These are phyloP conservation scores for Eremochloa ophiuroides DNA, from an alignment of 176 grass and related monocot species.

Conservation along the genomic window DNA sequence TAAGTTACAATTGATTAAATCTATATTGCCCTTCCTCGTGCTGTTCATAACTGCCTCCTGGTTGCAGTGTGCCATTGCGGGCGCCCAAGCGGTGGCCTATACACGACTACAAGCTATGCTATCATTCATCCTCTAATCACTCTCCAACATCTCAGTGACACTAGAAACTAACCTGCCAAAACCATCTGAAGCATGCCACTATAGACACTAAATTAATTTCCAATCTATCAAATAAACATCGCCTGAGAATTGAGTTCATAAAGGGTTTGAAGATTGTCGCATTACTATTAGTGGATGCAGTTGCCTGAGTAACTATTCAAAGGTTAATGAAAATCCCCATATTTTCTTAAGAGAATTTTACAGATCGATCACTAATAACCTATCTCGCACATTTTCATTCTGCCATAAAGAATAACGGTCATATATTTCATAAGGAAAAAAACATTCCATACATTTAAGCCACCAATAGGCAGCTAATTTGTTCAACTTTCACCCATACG, in stretches of 20 bases:
- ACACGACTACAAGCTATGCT: not conserved
- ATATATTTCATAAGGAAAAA: not conserved
- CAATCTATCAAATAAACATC: constrained; percentile 12
- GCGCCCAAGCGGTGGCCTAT: not conserved
- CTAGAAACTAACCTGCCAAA: constrained; percentile 38
- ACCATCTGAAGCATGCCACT: constrained; percentile 18
- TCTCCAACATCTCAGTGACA: not conserved
- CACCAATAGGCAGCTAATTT: not conserved
- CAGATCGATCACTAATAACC: not conserved
- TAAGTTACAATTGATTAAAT: not conserved
- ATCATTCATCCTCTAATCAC: not conserved
- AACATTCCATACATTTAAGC: not conserved
- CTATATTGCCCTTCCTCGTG: not conserved
- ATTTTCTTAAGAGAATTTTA: constrained; percentile 4
- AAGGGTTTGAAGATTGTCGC: not conserved
- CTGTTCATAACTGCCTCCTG: not conserved
- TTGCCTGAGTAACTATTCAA: constrained; percentile 3
- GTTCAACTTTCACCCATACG: not conserved
- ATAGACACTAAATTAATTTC: constrained; percentile 11
- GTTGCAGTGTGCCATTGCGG: not conserved
- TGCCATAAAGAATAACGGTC: not conserved
- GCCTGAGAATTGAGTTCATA: not conserved
- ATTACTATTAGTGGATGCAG: not conserved
- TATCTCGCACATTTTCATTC: not conserved
- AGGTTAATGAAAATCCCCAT: not conserved